Conservation (phyloP, 805 yeast species). For the Candida ovalis region DNA sequence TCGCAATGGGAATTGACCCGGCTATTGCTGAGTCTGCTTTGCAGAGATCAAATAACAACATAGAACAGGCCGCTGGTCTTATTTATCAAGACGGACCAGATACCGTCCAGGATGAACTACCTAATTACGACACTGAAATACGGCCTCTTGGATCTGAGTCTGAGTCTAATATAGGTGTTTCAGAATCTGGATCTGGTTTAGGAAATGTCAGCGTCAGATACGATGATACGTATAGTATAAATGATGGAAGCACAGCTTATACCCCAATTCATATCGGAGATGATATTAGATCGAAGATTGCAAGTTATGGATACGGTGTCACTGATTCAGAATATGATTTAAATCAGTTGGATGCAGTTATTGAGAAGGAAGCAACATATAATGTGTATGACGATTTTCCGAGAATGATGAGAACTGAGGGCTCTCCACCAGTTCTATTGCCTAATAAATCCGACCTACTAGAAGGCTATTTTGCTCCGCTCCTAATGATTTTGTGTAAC, state of each 20-base stretch:
- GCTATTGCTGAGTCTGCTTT: conserved; percentile 34
- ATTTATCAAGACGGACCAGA: conserved; percentile 27
- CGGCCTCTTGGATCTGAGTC: conserved; percentile 6
- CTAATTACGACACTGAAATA: conserved; percentile 9
- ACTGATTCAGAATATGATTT: conserved; percentile 3
- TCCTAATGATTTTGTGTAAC: conserved; percentile 37
- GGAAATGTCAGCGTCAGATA: neutral
- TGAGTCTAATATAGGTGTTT: neutral
- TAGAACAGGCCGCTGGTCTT: conserved; percentile 33
- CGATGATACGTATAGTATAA: neutral
- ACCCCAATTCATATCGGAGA: conserved; percentile 22
- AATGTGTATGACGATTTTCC: conserved; percentile 32
- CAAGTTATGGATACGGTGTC: conserved; percentile 17
- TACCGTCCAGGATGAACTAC: conserved; percentile 12
- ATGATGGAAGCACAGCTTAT: conserved; percentile 13
- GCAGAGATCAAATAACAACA: conserved; percentile 27
- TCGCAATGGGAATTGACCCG: conserved; percentile 27
- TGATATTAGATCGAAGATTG: conserved; percentile 21
- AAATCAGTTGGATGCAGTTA: conserved; percentile 3
- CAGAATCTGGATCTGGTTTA: conserved; percentile 1
- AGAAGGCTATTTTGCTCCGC: conserved; percentile 40
- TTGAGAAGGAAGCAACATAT: conserved; percentile 10
- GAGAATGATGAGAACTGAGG: conserved; percentile 20
- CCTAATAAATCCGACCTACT: conserved; percentile 31
- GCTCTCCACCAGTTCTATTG: conserved; percentile 32